Evolutionary conservation across 2,329 filamentous ascomycete genomes (phyloP).

Genomic region (Aspergillus sp.): DNA sequence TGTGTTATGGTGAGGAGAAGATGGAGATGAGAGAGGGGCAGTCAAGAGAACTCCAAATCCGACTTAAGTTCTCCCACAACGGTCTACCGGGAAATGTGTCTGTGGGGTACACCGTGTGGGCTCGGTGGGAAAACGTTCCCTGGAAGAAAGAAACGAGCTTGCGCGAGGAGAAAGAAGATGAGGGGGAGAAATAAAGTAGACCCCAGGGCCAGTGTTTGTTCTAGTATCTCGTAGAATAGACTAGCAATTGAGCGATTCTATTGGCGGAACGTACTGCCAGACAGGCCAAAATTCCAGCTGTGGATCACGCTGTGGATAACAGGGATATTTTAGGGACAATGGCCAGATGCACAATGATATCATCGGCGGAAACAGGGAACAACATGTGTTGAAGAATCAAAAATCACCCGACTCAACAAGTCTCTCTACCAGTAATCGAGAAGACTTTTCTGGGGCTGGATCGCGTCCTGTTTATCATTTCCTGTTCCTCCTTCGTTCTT

Average conservation of each 20-base stretch:
- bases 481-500: not conserved
- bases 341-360: not conserved
- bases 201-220: not conserved
- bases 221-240: not conserved
- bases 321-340: not conserved
- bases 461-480: not conserved
- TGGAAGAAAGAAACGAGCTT: not conserved
- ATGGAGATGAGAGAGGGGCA: not conserved
- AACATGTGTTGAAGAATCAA: not conserved
- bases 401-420: not conserved
- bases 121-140: not conserved
- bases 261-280: constrained; percentile 27
- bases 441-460: constrained; percentile 1
- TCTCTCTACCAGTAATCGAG: not conserved
- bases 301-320: not conserved
- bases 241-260: constrained; percentile 1
- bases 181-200: not conserved
- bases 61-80: not conserved
- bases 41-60: not conserved
- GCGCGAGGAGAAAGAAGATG: not conserved
- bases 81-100: not conserved
- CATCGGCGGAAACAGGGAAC: not conserved
- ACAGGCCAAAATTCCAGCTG: not conserved
- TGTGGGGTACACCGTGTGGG: not conserved
- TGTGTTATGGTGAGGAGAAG: constrained; percentile 28